phyloP scores from a whole-genome alignment of 306 rosid genomes.

The Cicer judaicum region DNA sequence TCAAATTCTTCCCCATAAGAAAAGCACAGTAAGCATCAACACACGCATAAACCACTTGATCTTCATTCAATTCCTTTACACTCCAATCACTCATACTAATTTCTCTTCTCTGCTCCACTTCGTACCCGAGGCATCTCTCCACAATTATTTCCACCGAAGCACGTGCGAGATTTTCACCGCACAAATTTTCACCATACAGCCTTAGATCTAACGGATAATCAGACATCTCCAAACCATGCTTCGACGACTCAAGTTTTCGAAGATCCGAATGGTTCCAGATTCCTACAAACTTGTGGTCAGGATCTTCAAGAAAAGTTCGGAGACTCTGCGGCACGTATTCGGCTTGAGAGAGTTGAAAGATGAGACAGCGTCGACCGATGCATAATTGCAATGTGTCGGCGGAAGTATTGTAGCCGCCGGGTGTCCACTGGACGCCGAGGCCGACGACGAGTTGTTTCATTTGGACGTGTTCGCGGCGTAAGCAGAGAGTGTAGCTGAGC shows the following conservation, averaged over 20 bases:
- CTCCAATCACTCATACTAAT: slow-evolving; percentile 47
- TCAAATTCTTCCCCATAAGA: slow-evolving; percentile 35
- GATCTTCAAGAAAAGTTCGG: slow-evolving; percentile 29
- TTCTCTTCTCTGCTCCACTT: slow-evolving; percentile 9
- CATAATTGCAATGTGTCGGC: slow-evolving; percentile 52
- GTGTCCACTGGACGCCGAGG: slow-evolving; percentile 60
- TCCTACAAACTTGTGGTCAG: slow-evolving; percentile 39
- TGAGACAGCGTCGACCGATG: slow-evolving; percentile 51
- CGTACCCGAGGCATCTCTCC: neutral
- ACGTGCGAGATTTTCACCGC: neutral
- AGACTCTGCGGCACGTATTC: slow-evolving; percentile 13
- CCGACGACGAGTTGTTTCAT: slow-evolving; percentile 46
- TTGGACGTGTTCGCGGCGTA: neutral
- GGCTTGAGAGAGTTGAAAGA: slow-evolving; percentile 45
- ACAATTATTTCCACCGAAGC: slow-evolving; percentile 41
- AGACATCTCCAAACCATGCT: neutral
- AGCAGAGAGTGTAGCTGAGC: slow-evolving; percentile 20
- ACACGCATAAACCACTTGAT: slow-evolving; percentile 50
- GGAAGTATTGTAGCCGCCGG: neutral
- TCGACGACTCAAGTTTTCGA: neutral
- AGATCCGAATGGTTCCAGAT: slow-evolving; percentile 46
- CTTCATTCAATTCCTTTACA: neutral
- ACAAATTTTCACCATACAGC: neutral
- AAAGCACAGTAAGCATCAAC: slow-evolving; percentile 54
- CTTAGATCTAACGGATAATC: slow-evolving; percentile 41